Percentiles rank a stretch among this genome's conserved stretches.
Evolutionary conservation across 345 rosid species (phyloP).

Genomic region (Pistacia integerrima): DNA sequence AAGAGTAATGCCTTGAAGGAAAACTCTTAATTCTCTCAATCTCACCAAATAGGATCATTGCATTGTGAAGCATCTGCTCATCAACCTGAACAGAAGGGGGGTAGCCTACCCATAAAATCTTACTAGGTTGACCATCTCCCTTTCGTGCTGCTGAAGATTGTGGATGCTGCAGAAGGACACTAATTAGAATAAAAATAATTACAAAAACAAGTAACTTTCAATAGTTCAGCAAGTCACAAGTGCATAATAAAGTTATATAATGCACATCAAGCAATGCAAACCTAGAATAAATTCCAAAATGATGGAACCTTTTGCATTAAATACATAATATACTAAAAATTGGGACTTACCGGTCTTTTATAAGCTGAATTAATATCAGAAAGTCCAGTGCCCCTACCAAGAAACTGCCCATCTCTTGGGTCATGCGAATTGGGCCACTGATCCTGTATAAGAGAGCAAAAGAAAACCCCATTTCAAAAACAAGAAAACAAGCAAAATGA

Average conservation of each 20-base stretch:
- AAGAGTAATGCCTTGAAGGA: constrained; percentile 78
- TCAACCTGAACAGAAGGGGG: constrained; percentile 91
- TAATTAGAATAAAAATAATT: constrained; percentile 4
- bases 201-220: too few species aligned
- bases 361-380: constrained; percentile 40
- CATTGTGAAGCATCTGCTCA: constrained; percentile 96
- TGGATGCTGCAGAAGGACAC: constrained; percentile 41
- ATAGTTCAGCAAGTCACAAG: too few species aligned
- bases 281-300: not conserved
- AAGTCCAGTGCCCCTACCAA: constrained; percentile 40
- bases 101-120: constrained; percentile 87
- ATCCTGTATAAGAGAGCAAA: constrained; percentile 53
- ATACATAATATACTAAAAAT: not conserved
- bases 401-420: constrained; percentile 48
- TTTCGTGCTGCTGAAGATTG: constrained; percentile 50
- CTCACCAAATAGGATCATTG: constrained; percentile 97
- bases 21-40: constrained; percentile 84
- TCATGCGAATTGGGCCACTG: constrained; percentile 54
- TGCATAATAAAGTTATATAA: too few species aligned
- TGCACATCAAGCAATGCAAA: not conserved
- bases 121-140: constrained; percentile 78
- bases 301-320: not conserved
- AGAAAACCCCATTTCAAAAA: not conserved
- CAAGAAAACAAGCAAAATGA: too few species aligned
- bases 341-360: constrained; percentile 58